phyloP scores from a whole-genome alignment of 2,329 filamentous ascomycete genomes.

The Paraphaeosphaeria sporulosa region DNA sequence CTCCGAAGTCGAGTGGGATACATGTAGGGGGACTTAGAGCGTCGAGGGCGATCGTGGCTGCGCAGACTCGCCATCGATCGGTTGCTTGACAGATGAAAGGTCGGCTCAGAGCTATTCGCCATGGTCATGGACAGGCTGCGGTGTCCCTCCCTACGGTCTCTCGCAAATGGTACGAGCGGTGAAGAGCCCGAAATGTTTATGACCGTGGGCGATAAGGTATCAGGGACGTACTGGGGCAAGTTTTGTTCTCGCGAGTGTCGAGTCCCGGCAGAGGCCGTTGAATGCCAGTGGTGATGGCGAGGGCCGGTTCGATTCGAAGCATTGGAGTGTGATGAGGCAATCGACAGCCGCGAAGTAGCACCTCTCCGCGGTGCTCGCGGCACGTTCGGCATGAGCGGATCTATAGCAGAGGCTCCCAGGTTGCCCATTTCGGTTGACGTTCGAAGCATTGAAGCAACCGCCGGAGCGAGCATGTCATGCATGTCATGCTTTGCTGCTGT shows the following conservation, averaged over 20 bases:
- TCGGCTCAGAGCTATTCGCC: conserved; percentile 42
- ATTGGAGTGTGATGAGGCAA: conserved; percentile 51
- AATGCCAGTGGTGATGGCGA: conserved; percentile 45
- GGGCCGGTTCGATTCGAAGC: conserved; percentile 50
- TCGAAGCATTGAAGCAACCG: conserved; percentile 59
- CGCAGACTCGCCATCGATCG: conserved; percentile 56
- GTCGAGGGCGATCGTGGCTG: conserved; percentile 47
- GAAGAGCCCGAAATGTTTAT: conserved; percentile 42
- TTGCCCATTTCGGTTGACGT: conserved; percentile 59
- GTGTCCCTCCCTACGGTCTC: conserved; percentile 43
- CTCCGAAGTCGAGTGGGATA: conserved; percentile 54
- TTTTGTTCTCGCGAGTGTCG: conserved; percentile 53
- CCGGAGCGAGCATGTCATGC: conserved; percentile 47
- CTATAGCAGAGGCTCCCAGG: conserved; percentile 50
- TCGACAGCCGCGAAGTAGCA: conserved; percentile 49
- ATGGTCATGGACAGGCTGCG: conserved; percentile 55
- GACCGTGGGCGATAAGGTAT: conserved; percentile 45
- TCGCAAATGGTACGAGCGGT: conserved; percentile 33
- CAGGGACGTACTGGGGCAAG: conserved; percentile 51
- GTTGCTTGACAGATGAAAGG: conserved; percentile 49
- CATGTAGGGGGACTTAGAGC: conserved; percentile 50
- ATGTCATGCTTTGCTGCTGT: conserved; percentile 39
- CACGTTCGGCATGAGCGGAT: conserved; percentile 47
- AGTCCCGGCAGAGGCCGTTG: conserved; percentile 47
- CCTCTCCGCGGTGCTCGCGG: conserved; percentile 45